A percentile compares a stretch with the other conserved stretches of the same genome.
phyloP scores from a whole-genome alignment of 352 stramenopile species.

The Globisporangium irregulare region DNA sequence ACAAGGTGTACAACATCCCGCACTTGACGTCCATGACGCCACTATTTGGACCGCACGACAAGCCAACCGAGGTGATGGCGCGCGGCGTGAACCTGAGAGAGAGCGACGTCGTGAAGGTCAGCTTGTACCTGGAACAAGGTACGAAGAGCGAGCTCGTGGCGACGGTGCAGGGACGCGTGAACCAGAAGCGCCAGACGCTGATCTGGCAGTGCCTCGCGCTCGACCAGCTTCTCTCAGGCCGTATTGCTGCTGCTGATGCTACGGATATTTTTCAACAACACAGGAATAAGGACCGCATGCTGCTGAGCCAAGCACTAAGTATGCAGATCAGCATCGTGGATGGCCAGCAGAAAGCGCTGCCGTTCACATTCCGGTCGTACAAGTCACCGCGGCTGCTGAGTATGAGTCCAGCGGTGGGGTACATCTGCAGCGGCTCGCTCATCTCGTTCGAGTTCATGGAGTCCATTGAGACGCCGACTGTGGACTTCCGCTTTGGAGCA shows the following conservation, averaged over 20 bases:
- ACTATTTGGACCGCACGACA: constrained; percentile 42
- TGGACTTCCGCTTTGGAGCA: constrained; percentile 61
- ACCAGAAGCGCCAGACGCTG: constrained; percentile 42
- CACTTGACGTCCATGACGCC: constrained; percentile 42
- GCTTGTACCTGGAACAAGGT: constrained; percentile 29
- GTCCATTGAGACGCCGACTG: constrained; percentile 46
- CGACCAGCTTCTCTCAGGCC: constrained; percentile 4
- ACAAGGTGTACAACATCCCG: constrained; percentile 60
- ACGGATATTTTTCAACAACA: neutral
- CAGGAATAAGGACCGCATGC: constrained; percentile 25
- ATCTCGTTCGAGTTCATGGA: constrained; percentile 67
- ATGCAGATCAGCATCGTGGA: constrained; percentile 63
- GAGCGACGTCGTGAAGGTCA: constrained; percentile 41
- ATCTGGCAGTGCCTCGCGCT: constrained; percentile 53
- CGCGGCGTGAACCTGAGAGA: constrained; percentile 38
- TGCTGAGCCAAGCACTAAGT: constrained; percentile 34
- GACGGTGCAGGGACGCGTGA: constrained; percentile 32
- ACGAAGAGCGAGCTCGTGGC: constrained; percentile 10
- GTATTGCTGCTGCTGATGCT: neutral
- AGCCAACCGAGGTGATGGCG: constrained; percentile 45
- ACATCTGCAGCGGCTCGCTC: constrained; percentile 59
- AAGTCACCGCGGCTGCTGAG: constrained; percentile 38
- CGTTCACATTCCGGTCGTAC: constrained; percentile 62
- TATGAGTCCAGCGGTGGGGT: constrained; percentile 54
- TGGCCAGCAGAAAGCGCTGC: constrained; percentile 42